A percentile compares a stretch with the other conserved stretches of the same genome.
These are phyloP conservation scores for Rubia tinctorum DNA, from an alignment of 305 asterid species.

Conservation along the genomic window DNA sequence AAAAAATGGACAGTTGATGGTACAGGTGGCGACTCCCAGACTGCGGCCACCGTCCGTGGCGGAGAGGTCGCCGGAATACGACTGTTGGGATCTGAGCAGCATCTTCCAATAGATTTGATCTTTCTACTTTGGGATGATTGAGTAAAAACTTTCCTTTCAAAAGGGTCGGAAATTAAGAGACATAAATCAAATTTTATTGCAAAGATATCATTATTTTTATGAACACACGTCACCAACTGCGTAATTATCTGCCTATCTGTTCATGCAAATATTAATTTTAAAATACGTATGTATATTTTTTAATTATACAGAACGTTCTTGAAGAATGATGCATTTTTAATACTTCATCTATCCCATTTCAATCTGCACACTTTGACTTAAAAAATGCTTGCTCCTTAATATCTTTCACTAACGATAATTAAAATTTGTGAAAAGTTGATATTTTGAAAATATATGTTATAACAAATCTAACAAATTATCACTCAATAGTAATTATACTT, in stretches of 20 bases:
- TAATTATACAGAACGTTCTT: not conserved
- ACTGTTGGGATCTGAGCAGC: slow-evolving; percentile 52
- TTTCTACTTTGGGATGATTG: slow-evolving; percentile 13
- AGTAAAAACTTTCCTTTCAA: not conserved
- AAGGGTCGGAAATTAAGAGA: slow-evolving; percentile 10
- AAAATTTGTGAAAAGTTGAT: no score
- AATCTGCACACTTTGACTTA: no score
- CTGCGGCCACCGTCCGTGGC: slow-evolving; percentile 47
- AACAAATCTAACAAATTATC: no score
- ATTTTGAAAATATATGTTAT: no score
- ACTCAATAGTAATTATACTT: no score
- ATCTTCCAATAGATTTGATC: slow-evolving; percentile 7
- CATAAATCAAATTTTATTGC: slow-evolving; percentile 1
- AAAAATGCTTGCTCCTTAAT: no score
- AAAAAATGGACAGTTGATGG: slow-evolving; percentile 14
- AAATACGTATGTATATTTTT: not conserved
- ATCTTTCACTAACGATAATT: no score
- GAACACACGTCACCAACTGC: not conserved
- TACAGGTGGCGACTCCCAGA: slow-evolving; percentile 31
- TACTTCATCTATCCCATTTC: no score
- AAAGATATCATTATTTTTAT: not conserved
- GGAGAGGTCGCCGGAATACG: slow-evolving; percentile 41
- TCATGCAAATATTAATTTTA: slow-evolving; percentile 13
- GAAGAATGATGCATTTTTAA: not conserved
- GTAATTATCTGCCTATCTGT: not conserved